Evolutionary conservation across 352 stramenopile species (phyloP).

Genomic region (Phytophthora palmivora): DNA sequence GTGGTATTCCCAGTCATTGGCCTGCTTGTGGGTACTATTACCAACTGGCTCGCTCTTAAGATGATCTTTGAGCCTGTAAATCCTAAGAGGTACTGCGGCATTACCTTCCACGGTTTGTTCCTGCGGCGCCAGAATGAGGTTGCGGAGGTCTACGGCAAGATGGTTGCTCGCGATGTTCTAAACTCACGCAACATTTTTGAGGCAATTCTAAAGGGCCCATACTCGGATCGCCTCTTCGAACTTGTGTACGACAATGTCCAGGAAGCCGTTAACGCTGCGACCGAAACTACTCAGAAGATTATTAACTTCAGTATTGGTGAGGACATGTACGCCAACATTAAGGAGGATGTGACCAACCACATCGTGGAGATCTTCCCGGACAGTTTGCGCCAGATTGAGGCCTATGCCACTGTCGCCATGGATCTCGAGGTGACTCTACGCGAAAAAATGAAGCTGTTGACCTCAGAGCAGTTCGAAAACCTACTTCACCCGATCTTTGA

Average conservation of each 20-base stretch:
- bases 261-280: constrained; percentile 82
- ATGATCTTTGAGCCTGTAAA: constrained; percentile 94
- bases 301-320: constrained; percentile 87
- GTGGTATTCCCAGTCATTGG: constrained; percentile 93
- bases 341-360: constrained; percentile 89
- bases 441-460: constrained; percentile 92
- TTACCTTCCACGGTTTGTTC: constrained; percentile 96
- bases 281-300: constrained; percentile 79
- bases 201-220: constrained; percentile 88
- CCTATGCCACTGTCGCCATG: constrained; percentile 93
- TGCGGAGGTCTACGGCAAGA: constrained; percentile 85
- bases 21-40: constrained; percentile 95
- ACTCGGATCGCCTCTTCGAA: constrained; percentile 87
- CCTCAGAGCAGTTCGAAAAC: constrained; percentile 93
- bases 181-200: constrained; percentile 91
- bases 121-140: constrained; percentile 93
- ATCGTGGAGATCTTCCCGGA: constrained; percentile 90
- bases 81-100: constrained; percentile 82
- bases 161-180: constrained; percentile 87
- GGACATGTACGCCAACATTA: constrained; percentile 87
- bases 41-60: constrained; percentile 96
- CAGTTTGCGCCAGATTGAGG: constrained; percentile 91
- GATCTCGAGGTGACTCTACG: constrained; percentile 92
- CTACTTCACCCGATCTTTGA: constrained; percentile 98
- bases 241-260: constrained; percentile 91